Conservation (phyloP, 2,329 filamentous ascomycete genomes). For the Helminthosporium solani region DNA sequence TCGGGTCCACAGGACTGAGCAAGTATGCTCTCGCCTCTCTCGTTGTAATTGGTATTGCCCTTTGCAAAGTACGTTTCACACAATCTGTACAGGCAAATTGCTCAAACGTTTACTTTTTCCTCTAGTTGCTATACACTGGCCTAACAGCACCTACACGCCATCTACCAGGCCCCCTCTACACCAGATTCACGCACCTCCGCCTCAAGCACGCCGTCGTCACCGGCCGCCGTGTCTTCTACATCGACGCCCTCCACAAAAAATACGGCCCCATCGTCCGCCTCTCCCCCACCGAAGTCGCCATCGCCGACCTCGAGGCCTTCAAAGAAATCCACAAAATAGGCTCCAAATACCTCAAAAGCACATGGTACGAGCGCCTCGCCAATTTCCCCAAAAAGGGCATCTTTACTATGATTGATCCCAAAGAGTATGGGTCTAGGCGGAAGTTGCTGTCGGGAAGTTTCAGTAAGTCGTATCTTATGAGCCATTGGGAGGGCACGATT, state of each 20-base stretch:
- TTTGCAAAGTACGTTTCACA: neutral
- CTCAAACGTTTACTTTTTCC: neutral
- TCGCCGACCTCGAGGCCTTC: slow-evolving; percentile 21
- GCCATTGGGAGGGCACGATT: slow-evolving; percentile 41
- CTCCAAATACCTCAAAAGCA: slow-evolving; percentile 44
- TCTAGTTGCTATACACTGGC: slow-evolving; percentile 13
- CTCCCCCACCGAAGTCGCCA: slow-evolving; percentile 23
- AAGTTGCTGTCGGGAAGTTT: slow-evolving; percentile 41
- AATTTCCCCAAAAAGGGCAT: slow-evolving; percentile 30
- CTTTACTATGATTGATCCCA: slow-evolving; percentile 42
- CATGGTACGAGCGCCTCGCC: slow-evolving; percentile 40
- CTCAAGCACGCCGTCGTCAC: slow-evolving; percentile 40
- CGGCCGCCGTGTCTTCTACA: slow-evolving; percentile 42
- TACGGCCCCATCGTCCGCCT: slow-evolving; percentile 32
- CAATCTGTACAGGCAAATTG: neutral
- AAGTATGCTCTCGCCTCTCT: neutral
- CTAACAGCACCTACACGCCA: slow-evolving; percentile 17
- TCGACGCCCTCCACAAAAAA: slow-evolving; percentile 39
- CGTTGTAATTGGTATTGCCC: neutral
- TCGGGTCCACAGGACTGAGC: neutral
- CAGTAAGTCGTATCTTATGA: slow-evolving; percentile 36
- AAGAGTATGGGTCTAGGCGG: slow-evolving; percentile 38
- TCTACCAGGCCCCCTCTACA: slow-evolving; percentile 34
- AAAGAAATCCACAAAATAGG: slow-evolving; percentile 39
- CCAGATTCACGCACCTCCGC: slow-evolving; percentile 29